phyloP scores from a whole-genome alignment of 129 eudicot genomes.

The Centrapalus pauciflorus region DNA sequence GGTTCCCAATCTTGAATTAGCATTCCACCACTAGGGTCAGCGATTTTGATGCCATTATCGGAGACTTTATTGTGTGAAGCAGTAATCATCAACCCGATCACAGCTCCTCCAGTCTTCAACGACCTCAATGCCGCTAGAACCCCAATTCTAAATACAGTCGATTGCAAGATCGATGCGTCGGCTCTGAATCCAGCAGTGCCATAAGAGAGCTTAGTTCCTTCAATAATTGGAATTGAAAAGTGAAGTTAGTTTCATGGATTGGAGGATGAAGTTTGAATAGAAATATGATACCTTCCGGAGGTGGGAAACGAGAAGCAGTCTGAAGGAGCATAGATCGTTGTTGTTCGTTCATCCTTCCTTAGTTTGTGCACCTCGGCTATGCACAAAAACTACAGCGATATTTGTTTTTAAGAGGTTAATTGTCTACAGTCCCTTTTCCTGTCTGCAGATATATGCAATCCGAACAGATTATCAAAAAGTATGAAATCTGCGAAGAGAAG shows the following conservation, averaged over 20 bases:
- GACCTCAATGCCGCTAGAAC: conserved; percentile 80
- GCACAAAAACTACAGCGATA: too few species aligned
- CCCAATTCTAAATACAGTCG: conserved; percentile 74
- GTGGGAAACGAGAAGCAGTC: conserved; percentile 35
- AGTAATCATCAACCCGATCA: conserved; percentile 84
- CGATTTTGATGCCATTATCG: conserved; percentile 83
- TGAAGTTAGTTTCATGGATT: not conserved
- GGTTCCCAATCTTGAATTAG: conserved; percentile 87
- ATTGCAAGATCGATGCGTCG: conserved; percentile 58
- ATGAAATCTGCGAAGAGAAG: too few species aligned
- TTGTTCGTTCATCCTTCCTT: conserved; percentile 11
- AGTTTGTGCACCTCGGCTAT: too few species aligned
- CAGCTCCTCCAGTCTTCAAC: conserved; percentile 41
- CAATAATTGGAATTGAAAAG: not conserved
- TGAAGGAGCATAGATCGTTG: conserved; percentile 33
- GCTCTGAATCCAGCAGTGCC: conserved; percentile 95
- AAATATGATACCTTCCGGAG: conserved; percentile 36
- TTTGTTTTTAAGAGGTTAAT: too few species aligned
- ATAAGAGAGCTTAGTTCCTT: conserved; percentile 60
- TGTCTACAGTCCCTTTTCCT: too few species aligned
- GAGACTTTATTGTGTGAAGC: conserved; percentile 82
- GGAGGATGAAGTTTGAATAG: not conserved
- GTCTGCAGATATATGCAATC: too few species aligned
- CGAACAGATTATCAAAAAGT: too few species aligned
- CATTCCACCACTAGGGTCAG: conserved; percentile 92